Evolutionary conservation across 164 flowering plant genomes (phyloP), one percentile per base, ranked within the genome.

Genomic region (Umbellularia californica): DNA sequence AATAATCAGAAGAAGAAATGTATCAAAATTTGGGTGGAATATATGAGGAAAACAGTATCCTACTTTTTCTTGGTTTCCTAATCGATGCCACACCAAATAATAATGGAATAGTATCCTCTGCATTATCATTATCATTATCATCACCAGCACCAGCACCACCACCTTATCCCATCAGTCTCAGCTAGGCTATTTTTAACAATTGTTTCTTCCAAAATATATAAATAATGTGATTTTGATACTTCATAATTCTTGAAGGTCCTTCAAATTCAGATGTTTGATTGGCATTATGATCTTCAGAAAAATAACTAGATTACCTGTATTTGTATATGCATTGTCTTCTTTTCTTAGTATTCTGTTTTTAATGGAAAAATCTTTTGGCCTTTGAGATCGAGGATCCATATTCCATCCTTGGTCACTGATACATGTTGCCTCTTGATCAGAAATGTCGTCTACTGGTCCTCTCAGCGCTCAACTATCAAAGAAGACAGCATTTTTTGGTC

Each of bases 401-500:
- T 3, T 30, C 4, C 11, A 25, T 13, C 28, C 20, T 3, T 13
- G 17, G 24, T 25, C 28, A 23, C 25, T 64, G 28, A 64, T 24
- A 64, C 11, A 64, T 64, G 28, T 64, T 58, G 20, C 70, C 71
- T 68, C 74, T 50, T 62, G 68, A 65, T 64, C 50, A 77, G 69
- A 80, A 66, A 90, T 87, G 95, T 80, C 92, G 15, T 79, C 92
- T 3, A 23, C 67, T 64, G 67, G 24, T 25, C 82, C 89, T 64
- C 78, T 92, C 68, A 82, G 84, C 71, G 50, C 82, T 6, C 85
- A 82, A 70, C 76, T 92, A 24, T 84, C 90, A 2, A 85, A 84
- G 84, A 87, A 82, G 82, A 86, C 84, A 27, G 71, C 85, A 27
- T 23, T 85, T 74, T 80, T 87, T 72, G 92, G 89, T 72, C 62